phyloP scores from a whole-genome alignment of 2,329 filamentous ascomycete species.

The Epichloe baconii region DNA sequence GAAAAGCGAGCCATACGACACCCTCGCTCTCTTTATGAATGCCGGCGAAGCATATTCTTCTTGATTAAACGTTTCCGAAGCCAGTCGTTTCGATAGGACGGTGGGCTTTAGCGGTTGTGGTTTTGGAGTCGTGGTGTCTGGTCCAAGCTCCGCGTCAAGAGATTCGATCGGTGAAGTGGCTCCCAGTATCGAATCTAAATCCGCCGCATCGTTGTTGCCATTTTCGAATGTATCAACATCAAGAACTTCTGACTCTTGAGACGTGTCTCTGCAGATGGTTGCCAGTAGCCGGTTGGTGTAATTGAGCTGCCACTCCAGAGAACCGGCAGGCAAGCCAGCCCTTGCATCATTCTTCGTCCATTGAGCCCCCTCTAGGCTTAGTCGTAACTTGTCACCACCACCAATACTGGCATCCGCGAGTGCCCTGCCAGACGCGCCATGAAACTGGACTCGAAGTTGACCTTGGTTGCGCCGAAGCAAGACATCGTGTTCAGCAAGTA shows the following conservation, averaged over 20 bases:
- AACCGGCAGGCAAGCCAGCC: conserved; percentile 34
- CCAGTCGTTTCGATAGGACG: conserved; percentile 20
- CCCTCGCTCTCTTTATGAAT: conserved; percentile 58
- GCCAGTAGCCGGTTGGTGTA: conserved; percentile 38
- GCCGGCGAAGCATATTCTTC: conserved; percentile 63
- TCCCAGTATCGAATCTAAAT: not conserved
- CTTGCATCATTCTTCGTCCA: conserved; percentile 45
- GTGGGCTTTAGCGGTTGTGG: conserved; percentile 2
- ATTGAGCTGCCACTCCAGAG: conserved; percentile 45
- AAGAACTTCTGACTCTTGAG: conserved; percentile 34
- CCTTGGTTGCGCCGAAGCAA: conserved; percentile 64
- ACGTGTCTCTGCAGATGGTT: conserved; percentile 28
- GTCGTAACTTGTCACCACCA: conserved; percentile 62
- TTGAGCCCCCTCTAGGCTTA: conserved; percentile 55
- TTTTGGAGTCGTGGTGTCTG: conserved; percentile 3
- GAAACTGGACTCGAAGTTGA: conserved; percentile 68
- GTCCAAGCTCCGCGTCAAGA: not conserved
- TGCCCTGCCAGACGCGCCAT: conserved; percentile 54
- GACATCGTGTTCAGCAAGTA: conserved; percentile 76
- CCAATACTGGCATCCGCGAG: conserved; percentile 55
- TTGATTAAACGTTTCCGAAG: conserved; percentile 23
- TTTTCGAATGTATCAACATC: conserved; percentile 30
- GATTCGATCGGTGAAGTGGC: not conserved
- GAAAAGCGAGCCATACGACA: conserved; percentile 56
- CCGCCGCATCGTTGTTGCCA: conserved; percentile 7